phyloP scores from a whole-genome alignment of 139 green algal genomes.

The Micromonas commoda region DNA sequence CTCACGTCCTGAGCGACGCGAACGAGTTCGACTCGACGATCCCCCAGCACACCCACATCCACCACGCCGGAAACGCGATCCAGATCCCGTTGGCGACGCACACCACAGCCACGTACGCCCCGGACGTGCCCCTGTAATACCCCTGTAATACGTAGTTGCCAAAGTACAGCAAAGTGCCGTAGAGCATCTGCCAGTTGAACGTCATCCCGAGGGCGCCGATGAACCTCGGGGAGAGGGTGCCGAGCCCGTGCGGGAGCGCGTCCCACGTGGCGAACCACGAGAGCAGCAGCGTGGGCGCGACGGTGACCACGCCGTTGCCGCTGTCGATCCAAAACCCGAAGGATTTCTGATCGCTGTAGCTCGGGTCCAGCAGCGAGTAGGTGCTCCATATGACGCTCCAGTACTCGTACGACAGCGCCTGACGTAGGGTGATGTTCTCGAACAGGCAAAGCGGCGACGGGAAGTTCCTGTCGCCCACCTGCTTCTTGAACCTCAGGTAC shows the following conservation, averaged over 20 bases:
- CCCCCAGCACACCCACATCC: slow-evolving; percentile 9
- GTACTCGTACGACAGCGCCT: slow-evolving; percentile 19
- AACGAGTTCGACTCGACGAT: neutral
- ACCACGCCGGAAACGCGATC: slow-evolving; percentile 17
- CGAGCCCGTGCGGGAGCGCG: neutral
- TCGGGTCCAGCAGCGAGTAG: slow-evolving; percentile 27
- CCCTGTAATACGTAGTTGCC: slow-evolving; percentile 14
- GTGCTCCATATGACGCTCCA: slow-evolving; percentile 17
- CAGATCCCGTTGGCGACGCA: slow-evolving; percentile 20
- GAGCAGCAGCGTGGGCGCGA: slow-evolving; percentile 6
- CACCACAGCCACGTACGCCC: neutral
- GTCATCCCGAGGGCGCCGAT: slow-evolving; percentile 11
- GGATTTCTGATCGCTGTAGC: slow-evolving; percentile 11
- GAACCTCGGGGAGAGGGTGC: neutral
- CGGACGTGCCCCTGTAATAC: neutral
- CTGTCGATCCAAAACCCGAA: slow-evolving; percentile 29
- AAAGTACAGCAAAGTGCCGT: slow-evolving; percentile 31
- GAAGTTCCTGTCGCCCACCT: slow-evolving; percentile 1
- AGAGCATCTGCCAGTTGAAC: slow-evolving; percentile 28
- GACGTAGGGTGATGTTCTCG: neutral
- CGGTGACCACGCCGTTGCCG: slow-evolving; percentile 23
- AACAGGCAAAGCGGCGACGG: slow-evolving; percentile 13
- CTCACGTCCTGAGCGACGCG: too few relatives aligned
- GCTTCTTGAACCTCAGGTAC: slow-evolving; percentile 1
- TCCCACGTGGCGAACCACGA: neutral